Base-by-base conservation (phyloP, 495 filamentous ascomycete species). In the Glutinoglossum americanum region DNA sequence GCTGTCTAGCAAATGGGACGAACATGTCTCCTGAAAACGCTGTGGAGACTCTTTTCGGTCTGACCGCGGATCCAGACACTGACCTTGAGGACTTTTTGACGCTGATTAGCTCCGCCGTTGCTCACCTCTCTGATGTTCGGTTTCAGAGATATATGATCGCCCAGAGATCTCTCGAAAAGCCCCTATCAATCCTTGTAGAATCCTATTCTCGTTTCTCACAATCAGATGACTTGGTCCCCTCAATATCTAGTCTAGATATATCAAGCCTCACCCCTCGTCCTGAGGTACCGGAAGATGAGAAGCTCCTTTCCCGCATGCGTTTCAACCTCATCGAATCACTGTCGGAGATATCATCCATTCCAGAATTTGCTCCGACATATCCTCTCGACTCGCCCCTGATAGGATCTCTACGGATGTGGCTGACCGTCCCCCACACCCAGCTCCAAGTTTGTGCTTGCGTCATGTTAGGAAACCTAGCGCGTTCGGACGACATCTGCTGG, bases 361-460 rank as follows among this genome's bases (percentile, higher is more conserved):
- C 76, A 3, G 64, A 68, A 32, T 88, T 88, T 55, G 63, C 71
- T 58, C 65, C 71, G 37, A 51, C 65, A 0, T 80, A 75, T 54
- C 73, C 76, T 0, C 70, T 77, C 39, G 71, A 72, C 5, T 70
- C 72, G 3, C 62, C 68, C 5, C 63, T 84, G 26, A 64, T 76
- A 5, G 60, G 67, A 37, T 80, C 72, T 45, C 66, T 89, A n/a
- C 71, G 72, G 35, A 65, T 68, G 13, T 82, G 78, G 78, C 66
- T 82, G 15, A 57, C 64, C 28, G 66, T 65, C 32, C 64, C 64
- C 0, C 72, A 80, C 51, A 69, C 75, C 3, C 73, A 83, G 51
- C 74, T 89, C 0, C 82, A 82, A 61, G 76, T 82, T n/a, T 82
- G 81, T 32, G 80, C 83, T 17, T 89, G 84, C 63, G 70, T 89